Evolutionary conservation across 2,329 filamentous ascomycete species (phyloP).

Genomic region (Alternaria hordeiaustralica): DNA sequence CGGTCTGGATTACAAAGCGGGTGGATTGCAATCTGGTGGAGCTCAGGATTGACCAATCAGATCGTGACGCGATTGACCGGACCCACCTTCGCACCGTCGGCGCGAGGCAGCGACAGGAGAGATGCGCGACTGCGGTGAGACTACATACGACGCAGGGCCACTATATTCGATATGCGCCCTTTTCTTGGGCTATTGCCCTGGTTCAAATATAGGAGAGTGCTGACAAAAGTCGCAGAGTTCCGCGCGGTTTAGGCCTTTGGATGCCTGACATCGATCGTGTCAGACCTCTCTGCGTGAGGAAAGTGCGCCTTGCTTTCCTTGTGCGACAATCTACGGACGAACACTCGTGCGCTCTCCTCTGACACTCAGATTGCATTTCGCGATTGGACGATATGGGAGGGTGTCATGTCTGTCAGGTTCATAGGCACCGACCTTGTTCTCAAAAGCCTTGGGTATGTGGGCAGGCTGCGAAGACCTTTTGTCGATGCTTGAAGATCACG

Average conservation of each 20-base stretch:
- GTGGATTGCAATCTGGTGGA: background rate
- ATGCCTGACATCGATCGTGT: background rate
- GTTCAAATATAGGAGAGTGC: background rate
- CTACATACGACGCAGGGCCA: background rate
- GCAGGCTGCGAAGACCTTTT: too few relatives aligned
- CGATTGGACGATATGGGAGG: too few relatives aligned
- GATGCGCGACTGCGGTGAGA: background rate
- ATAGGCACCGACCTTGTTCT: too few relatives aligned
- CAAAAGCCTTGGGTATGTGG: too few relatives aligned
- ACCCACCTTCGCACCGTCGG: background rate
- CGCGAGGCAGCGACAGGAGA: background rate
- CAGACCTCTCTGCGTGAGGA: background rate
- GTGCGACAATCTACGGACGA: background rate
- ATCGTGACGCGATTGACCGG: background rate
- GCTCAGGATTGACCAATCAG: background rate
- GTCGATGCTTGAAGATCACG: too few relatives aligned
- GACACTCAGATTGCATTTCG: too few relatives aligned
- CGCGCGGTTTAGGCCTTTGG: constrained; percentile 2
- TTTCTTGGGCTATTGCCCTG: background rate
- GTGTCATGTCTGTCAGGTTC: too few relatives aligned
- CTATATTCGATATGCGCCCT: background rate
- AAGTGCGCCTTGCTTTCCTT: background rate
- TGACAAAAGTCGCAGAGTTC: background rate
- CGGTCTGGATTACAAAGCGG: background rate
- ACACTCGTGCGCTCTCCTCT: background rate